phyloP scores from a whole-genome alignment of 495 filamentous ascomycete species.

The Parathielavia appendiculata region DNA sequence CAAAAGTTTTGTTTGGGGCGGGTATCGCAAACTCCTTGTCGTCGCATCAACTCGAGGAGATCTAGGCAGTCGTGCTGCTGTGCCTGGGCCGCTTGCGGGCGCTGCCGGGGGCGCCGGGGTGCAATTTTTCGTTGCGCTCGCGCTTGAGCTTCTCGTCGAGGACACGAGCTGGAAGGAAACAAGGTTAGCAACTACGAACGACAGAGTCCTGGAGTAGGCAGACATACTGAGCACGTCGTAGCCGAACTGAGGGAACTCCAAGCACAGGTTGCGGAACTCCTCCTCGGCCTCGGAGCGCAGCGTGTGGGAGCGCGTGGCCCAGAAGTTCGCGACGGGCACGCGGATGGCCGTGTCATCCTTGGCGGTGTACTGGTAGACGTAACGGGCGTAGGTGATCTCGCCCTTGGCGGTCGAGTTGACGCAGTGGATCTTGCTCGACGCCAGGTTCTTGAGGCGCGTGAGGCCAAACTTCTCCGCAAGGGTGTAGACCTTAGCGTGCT shows the following conservation, averaged over 20 bases:
- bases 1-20: too few species aligned
- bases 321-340: conserved; percentile 82
- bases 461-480: conserved; percentile 75
- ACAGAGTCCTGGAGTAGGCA: not conserved
- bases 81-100: conserved; percentile 48
- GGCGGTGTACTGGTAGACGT: conserved; percentile 74
- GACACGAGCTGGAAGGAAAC: conserved; percentile 44
- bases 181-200: conserved; percentile 4
- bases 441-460: conserved; percentile 65
- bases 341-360: conserved; percentile 67
- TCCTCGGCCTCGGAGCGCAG: conserved; percentile 78
- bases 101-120: conserved; percentile 40
- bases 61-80: conserved; percentile 32
- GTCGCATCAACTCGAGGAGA: not conserved
- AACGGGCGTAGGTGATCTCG: conserved; percentile 84
- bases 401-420: conserved; percentile 79
- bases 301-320: conserved; percentile 75
- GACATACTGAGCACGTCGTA: conserved; percentile 75
- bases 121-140: conserved; percentile 49
- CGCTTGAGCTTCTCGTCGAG: conserved; percentile 57
- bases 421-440: conserved; percentile 83
- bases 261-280: conserved; percentile 73
- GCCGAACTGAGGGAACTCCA: conserved; percentile 84
- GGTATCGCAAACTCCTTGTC: not conserved
- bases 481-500: conserved; percentile 85